Percentiles rank a stretch among this genome's conserved stretches.
phyloP scores from a whole-genome alignment of 441 rosid genomes.

The Biscutella laevigata region DNA sequence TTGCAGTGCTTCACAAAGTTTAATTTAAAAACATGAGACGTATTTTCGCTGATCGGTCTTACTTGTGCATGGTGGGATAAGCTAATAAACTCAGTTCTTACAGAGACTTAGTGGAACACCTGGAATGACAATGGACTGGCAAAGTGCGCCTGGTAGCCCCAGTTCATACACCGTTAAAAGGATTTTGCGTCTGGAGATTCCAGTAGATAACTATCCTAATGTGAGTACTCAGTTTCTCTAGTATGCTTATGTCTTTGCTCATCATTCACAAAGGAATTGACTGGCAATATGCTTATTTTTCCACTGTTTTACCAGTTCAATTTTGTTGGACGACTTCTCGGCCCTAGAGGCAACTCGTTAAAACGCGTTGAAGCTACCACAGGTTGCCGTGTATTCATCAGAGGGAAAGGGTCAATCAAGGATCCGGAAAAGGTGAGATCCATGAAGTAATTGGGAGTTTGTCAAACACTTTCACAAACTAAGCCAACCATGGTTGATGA shows the following conservation, averaged over 20 bases:
- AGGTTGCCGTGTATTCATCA: slow-evolving; percentile 88
- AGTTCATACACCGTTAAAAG: slow-evolving; percentile 86
- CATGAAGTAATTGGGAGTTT: not conserved
- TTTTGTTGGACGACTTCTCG: slow-evolving; percentile 86
- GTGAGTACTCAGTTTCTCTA: slow-evolving; percentile 8
- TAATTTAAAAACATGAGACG: not conserved
- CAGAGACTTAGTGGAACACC: slow-evolving; percentile 81
- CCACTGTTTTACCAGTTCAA: slow-evolving; percentile 58
- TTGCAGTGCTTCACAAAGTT: not conserved
- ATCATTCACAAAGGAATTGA: not conserved
- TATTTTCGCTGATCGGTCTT: not conserved
- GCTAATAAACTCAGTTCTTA: not conserved
- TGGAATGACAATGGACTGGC: slow-evolving; percentile 99
- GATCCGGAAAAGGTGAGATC: slow-evolving; percentile 78
- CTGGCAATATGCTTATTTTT: slow-evolving; percentile 11
- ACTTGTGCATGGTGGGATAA: too few relatives aligned
- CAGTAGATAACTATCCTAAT: slow-evolving; percentile 53
- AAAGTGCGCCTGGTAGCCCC: slow-evolving; percentile 92
- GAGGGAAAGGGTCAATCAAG: slow-evolving; percentile 95
- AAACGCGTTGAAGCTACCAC: slow-evolving; percentile 93
- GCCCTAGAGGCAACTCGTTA: slow-evolving; percentile 86
- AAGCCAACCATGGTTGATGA: too few relatives aligned
- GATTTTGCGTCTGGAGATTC: slow-evolving; percentile 92
- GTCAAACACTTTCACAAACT: slow-evolving; percentile 15
- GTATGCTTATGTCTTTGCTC: too few relatives aligned